Evolutionary conservation across 1,139 yeast species (phyloP), one percentile per base, ranked within the genome.

Genomic region (Sugiyamaella japonica): DNA sequence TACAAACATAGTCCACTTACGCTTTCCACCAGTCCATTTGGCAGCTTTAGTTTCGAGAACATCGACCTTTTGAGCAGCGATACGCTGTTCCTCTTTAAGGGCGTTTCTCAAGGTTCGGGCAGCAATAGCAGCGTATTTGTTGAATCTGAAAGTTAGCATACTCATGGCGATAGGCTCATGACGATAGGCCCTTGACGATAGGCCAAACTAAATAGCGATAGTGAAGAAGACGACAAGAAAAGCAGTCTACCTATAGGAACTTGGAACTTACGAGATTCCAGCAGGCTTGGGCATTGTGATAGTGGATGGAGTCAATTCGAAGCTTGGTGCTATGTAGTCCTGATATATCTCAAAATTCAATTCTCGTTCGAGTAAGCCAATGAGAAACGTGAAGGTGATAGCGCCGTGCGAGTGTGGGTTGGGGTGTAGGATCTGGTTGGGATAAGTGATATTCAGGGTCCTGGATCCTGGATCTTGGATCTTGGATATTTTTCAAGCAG

Each of bases 41-140:
- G 87, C 82, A 63, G 80, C 86, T 74, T 82, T 84, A 67, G 84
- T 89, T 69, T 93, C 99, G 63, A 86, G 73, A 65, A 74, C 60
- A 63, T 86, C 86, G 79, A 96, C 88, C 74, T 81, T 80, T 67
- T 86, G 89, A 64, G 85, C 88, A 63, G 78, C 81, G 61, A 82
- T 85, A 73, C 87, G 88, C 73, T 83, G 74, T 68, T 91, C 97
- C 64, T 91, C 85, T 81, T 93, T 93, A 73, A 93, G 83, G 54
- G 97, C 86, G 67, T 81, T 79, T 79, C 98, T 90, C 69, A 89
- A 82, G 61, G 96, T 82, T 73, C 84, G 85, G 71, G 97, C 96
- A 66, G 97, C 89, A 70, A 93, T 82, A 66, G 96, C 83, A 74
- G 91, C 80, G 76, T 93, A 93, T 75, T 85, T 88, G 87, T 89